phyloP scores from a whole-genome alignment of 352 stramenopile species.

The Phytophthora cryptogea region DNA sequence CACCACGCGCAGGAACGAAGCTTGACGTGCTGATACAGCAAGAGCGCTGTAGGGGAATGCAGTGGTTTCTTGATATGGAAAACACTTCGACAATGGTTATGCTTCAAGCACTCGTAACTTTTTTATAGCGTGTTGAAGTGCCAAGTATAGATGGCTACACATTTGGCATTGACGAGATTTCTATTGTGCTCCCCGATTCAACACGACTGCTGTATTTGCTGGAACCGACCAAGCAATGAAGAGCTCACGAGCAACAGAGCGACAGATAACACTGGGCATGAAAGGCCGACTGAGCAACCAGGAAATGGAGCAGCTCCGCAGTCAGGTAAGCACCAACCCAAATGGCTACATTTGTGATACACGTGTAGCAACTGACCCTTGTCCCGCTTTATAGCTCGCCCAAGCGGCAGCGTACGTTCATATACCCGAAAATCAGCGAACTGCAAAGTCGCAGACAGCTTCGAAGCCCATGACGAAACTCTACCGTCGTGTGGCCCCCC shows the following conservation, averaged over 20 bases:
- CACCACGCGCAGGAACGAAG: background rate
- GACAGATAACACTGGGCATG: slow-evolving; percentile 36
- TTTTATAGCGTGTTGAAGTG: slow-evolving; percentile 28
- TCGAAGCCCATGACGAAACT: slow-evolving; percentile 62
- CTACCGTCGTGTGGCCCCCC: slow-evolving; percentile 47
- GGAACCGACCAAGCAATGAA: slow-evolving; percentile 4
- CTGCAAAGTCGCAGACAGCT: slow-evolving; percentile 13
- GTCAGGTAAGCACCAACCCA: slow-evolving; percentile 36
- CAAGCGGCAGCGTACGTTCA: slow-evolving; percentile 65
- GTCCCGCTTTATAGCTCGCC: slow-evolving; percentile 41
- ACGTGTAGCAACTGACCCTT: background rate
- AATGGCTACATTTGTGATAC: background rate
- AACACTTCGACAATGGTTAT: background rate
- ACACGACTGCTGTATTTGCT: background rate
- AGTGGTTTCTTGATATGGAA: slow-evolving; percentile 17
- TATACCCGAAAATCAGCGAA: slow-evolving; percentile 29
- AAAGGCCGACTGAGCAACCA: slow-evolving; percentile 66
- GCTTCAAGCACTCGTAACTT: slow-evolving; percentile 5
- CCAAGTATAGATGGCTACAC: slow-evolving; percentile 33
- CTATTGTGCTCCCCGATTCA: background rate
- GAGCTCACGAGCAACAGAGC: slow-evolving; percentile 4
- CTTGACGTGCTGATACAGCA: background rate
- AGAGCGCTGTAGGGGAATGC: background rate
- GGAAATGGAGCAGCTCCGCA: slow-evolving; percentile 69
- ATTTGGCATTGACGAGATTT: slow-evolving; percentile 2